These are phyloP conservation scores for Hygrocybe punicea DNA, from an alignment of 768 basidiomycete genomes.

Conservation along the genomic window DNA sequence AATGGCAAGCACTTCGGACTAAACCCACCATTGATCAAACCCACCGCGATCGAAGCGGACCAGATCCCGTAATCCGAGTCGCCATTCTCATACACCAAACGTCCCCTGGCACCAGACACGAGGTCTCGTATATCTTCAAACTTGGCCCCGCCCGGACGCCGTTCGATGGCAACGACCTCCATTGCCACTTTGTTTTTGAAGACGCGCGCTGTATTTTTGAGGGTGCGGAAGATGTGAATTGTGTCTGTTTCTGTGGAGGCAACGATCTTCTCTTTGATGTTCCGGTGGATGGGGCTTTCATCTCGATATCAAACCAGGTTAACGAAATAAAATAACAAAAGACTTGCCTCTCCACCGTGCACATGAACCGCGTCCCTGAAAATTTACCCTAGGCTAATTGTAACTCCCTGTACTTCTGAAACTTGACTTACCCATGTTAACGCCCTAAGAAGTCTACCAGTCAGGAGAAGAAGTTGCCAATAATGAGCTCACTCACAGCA, in stretches of 20 bases:
- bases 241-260: slow-evolving; percentile 80
- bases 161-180: slow-evolving; percentile 84
- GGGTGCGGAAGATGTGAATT: slow-evolving; percentile 84
- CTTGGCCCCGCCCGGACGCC: slow-evolving; percentile 76
- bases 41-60: slow-evolving; percentile 63
- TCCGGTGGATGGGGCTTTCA: slow-evolving; percentile 74
- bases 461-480: background rate
- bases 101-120: slow-evolving; percentile 68
- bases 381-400: slow-evolving; percentile 8
- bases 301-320: background rate
- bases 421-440: slow-evolving; percentile 65
- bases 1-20: background rate
- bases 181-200: slow-evolving; percentile 80
- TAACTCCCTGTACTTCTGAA: background rate
- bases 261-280: slow-evolving; percentile 88
- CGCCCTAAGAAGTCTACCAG: slow-evolving; percentile 47
- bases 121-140: slow-evolving; percentile 82
- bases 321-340: background rate
- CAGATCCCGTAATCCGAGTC: slow-evolving; percentile 88
- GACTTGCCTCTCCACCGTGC: slow-evolving; percentile 73
- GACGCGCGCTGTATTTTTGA: slow-evolving; percentile 80
- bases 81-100: slow-evolving; percentile 74
- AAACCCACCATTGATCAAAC: slow-evolving; percentile 58
- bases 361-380: slow-evolving; percentile 83
- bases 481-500: slow-evolving; percentile 45